Evolutionary conservation across 208 protist species (phyloP), one percentile per base, ranked within the genome.

Genomic region (Borovskyia barvae): DNA sequence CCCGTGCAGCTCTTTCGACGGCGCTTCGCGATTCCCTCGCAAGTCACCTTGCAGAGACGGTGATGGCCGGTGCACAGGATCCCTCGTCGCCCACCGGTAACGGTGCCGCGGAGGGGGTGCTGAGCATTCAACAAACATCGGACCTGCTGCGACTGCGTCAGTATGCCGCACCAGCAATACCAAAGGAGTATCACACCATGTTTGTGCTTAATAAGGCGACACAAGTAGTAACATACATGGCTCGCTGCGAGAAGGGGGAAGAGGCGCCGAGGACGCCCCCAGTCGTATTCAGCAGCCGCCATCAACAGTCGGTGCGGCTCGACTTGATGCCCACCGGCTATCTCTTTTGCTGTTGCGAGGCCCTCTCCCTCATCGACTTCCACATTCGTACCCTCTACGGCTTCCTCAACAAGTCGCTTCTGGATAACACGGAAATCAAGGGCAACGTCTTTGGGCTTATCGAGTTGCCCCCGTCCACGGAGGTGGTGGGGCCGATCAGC

Each of bases 391-490:
- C 90, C 52, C 41, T 86, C 2, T 79, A 87, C 71, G 51, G 49
- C n/a, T 95, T 88, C 48, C 71, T 92, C 30, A 80, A 66, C 49
- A 67, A 42, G 4, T 77, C 71, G 15, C 50, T 95, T 24, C 68
- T 95, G 22, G 82, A 52, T 15, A 72, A 86, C 42, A 55, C 72
- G 39, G 88, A 92, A 65, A 57, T 95, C 20, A 73, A 63, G 50
- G 77, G 80, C 36, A 89, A 95, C 46, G 75, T 86, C 17, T 95
- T 95, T 56, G 88, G 88, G 25, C 32, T 77, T 28, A 51, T 75
- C 20, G 80, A 79, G 55, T 66, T 85, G 28, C 64, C 69, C 9
- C 41, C 67, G 11, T 32, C 59, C 7, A 61, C 67, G 19, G 80
- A 73, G 20, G 70, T 87, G 50, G 41, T 93, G 33, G 72, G 80